Percentiles rank a stretch among this genome's conserved stretches.
Evolutionary conservation across 257 asterid species (phyloP).

Genomic region (Solanum paucissectum): DNA sequence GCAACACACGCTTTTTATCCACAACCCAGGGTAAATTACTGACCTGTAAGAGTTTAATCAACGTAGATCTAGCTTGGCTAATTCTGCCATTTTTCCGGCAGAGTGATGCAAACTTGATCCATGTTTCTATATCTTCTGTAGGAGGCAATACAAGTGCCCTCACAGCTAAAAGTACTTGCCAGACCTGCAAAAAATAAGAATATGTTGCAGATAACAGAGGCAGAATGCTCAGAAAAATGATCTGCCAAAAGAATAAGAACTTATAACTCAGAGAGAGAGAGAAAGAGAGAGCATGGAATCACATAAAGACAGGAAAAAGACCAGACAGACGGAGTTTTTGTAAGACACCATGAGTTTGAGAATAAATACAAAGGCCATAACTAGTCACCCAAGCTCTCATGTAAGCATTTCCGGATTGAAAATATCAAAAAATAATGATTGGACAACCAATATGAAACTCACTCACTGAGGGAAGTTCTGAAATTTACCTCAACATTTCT

Average conservation of each 20-base stretch:
- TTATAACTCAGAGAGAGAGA: neutral
- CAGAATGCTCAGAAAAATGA: neutral
- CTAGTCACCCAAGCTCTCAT: neutral
- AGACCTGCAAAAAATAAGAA: constrained; percentile 48
- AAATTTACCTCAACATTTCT: constrained; percentile 85
- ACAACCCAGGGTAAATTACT: constrained; percentile 8
- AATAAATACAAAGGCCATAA: neutral
- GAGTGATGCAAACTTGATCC: constrained; percentile 95
- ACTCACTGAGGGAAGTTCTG: neutral
- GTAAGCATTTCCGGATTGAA: neutral
- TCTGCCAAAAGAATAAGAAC: neutral
- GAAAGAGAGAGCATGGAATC: neutral
- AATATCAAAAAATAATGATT: neutral
- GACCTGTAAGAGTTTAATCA: constrained; percentile 89
- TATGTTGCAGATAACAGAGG: neutral
- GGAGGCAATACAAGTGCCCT: constrained; percentile 98
- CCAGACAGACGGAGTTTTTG: neutral
- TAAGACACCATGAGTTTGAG: neutral
- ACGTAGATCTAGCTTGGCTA: constrained; percentile 91
- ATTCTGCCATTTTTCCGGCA: constrained; percentile 98
- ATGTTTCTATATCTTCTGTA: constrained; percentile 90
- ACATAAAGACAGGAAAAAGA: neutral
- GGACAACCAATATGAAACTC: neutral
- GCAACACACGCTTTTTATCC: neutral
- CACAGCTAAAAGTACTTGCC: constrained; percentile 83